Conservation (phyloP, 495 filamentous ascomycete species). For the Durotheca rogersii region DNA sequence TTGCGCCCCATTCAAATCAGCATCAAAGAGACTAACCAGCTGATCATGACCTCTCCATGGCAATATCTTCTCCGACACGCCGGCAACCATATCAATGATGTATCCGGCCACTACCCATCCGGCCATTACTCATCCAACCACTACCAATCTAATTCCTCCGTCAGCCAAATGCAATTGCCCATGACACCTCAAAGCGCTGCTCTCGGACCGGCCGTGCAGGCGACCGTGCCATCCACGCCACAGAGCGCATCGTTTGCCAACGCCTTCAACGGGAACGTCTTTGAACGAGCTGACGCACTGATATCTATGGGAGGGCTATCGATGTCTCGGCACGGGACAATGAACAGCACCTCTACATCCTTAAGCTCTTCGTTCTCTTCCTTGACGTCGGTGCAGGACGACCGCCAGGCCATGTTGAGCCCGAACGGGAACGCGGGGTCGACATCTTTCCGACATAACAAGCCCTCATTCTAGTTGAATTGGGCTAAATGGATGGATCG, state of each 20-base stretch:
- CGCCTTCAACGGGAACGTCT: constrained; percentile 69
- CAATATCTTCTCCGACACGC: constrained; percentile 47
- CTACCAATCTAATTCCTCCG: constrained; percentile 31
- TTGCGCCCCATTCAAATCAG: constrained; percentile 74
- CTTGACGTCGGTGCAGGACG: constrained; percentile 32
- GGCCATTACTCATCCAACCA: constrained; percentile 36
- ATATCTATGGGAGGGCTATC: constrained; percentile 57
- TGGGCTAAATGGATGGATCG: constrained; percentile 15
- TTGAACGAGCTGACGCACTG: constrained; percentile 70
- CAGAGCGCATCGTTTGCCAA: constrained; percentile 64
- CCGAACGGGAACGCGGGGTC: constrained; percentile 31
- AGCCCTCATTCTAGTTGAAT: constrained; percentile 36
- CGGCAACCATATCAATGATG: constrained; percentile 25
- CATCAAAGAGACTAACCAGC: constrained; percentile 70
- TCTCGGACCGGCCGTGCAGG: constrained; percentile 82
- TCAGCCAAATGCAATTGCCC: constrained; percentile 43
- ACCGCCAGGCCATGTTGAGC: constrained; percentile 41
- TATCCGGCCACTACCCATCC: constrained; percentile 37
- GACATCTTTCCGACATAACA: constrained; percentile 32
- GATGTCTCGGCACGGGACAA: constrained; percentile 47
- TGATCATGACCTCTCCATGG: constrained; percentile 80
- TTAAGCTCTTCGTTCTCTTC: constrained; percentile 47
- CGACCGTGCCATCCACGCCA: constrained; percentile 80
- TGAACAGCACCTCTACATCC: constrained; percentile 44
- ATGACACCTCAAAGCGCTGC: constrained; percentile 79